Evolutionary conservation across 2,329 filamentous ascomycete species (phyloP).

Genomic region (Ramularia endophylla): DNA sequence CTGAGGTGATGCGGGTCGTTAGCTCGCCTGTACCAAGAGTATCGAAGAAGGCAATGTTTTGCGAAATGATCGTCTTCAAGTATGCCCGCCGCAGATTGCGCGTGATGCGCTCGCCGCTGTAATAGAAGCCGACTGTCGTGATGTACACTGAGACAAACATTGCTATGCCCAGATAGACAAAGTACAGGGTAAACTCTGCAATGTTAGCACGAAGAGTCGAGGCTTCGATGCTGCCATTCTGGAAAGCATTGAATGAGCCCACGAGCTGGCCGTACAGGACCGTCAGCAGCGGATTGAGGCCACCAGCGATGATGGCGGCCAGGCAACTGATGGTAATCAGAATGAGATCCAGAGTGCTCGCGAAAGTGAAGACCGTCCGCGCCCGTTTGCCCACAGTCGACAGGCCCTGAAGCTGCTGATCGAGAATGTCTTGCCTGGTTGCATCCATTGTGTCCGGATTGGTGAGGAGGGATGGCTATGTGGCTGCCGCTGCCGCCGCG

Average conservation of each 20-base stretch:
- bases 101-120: conserved; percentile 43
- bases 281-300: conserved; percentile 24
- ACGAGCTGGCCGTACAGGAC: conserved; percentile 57
- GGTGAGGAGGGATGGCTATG: too few relatives aligned
- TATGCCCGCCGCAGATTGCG: conserved; percentile 61
- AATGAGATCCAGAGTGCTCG: conserved; percentile 20
- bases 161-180: conserved; percentile 61
- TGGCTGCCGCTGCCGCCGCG: too few relatives aligned
- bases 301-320: conserved; percentile 21
- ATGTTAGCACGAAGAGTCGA: conserved; percentile 57
- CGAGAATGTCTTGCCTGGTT: too few relatives aligned
- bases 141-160: conserved; percentile 62
- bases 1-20: conserved; percentile 81
- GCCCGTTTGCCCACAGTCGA: too few relatives aligned
- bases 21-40: conserved; percentile 84
- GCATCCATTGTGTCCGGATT: too few relatives aligned
- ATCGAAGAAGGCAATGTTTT: conserved; percentile 87
- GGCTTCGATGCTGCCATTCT: conserved; percentile 44
- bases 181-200: conserved; percentile 63
- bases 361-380: conserved; percentile 10
- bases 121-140: conserved; percentile 75
- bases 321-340: conserved; percentile 33
- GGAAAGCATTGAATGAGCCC: conserved; percentile 10
- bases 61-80: conserved; percentile 70
- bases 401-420: too few relatives aligned